These are phyloP conservation scores for Fragosphaeria purpurea DNA, from an alignment of 2,329 filamentous ascomycete genomes.

Conservation along the genomic window DNA sequence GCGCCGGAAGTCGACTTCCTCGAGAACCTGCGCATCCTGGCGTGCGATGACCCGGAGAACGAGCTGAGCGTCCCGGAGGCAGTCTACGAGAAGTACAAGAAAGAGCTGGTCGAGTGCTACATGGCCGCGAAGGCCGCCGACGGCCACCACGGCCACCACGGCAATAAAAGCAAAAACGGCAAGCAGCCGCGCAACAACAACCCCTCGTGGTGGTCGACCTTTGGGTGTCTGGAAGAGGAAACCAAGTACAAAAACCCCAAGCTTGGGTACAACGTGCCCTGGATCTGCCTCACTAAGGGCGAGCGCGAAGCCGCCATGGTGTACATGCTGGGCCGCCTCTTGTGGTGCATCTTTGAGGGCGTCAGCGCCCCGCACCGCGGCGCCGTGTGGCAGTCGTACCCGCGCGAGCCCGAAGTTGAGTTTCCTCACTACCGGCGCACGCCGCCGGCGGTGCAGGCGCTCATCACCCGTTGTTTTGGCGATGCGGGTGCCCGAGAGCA, in stretches of 20 bases:
- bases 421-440: constrained; percentile 38
- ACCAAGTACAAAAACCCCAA: constrained; percentile 36
- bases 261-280: constrained; percentile 45
- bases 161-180: too few species aligned
- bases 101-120: constrained; percentile 36
- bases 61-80: constrained; percentile 24
- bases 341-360: constrained; percentile 55
- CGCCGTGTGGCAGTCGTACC: constrained; percentile 50
- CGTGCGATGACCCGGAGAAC: constrained; percentile 33
- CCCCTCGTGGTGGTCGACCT: background rate
- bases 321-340: constrained; percentile 51
- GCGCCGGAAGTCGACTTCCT: constrained; percentile 50
- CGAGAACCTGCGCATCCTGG: constrained; percentile 47
- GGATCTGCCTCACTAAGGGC: constrained; percentile 38
- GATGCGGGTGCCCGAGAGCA: constrained; percentile 3
- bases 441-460: constrained; percentile 5
- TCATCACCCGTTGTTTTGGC: constrained; percentile 12
- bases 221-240: constrained; percentile 10
- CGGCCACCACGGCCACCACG: constrained; percentile 20
- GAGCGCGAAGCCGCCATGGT: constrained; percentile 51
- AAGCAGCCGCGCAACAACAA: too few species aligned
- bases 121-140: background rate
- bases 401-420: constrained; percentile 43
- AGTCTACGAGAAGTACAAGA: constrained; percentile 29
- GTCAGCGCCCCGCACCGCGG: constrained; percentile 46